Evolutionary conservation across 2,329 filamentous ascomycete genomes (phyloP).

Genomic region (Penicillium sp.): DNA sequence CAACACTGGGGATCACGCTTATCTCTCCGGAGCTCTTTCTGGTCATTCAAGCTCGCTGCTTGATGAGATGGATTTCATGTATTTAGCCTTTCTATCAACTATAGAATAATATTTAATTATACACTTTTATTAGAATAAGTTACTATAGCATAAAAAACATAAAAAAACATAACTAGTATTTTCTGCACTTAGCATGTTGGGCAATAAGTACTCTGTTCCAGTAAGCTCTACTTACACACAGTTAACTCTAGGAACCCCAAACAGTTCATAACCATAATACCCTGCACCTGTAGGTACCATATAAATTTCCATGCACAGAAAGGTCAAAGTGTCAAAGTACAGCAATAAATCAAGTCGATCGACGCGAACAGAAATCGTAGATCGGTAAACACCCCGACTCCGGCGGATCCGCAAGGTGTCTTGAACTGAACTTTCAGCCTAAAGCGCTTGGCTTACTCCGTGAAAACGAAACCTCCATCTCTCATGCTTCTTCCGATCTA

Average conservation of each 20-base stretch:
- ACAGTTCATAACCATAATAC: no score
- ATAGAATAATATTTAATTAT: no score
- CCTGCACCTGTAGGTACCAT: no score
- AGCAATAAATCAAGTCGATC: not conserved
- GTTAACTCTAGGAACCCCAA: no score
- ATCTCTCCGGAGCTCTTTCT: constrained; percentile 2
- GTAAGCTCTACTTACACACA: no score
- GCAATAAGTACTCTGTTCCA: no score
- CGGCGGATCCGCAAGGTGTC: constrained; percentile 9
- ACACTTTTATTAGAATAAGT: no score
- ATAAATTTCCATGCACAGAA: no score
- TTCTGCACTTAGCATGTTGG: no score
- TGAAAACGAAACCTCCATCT: not conserved
- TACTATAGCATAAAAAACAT: no score
- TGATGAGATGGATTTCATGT: not conserved
- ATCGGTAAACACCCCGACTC: constrained; percentile 8
- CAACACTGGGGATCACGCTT: constrained; percentile 16
- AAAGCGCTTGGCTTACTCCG: constrained; percentile 2
- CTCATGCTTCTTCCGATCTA: constrained; percentile 16
- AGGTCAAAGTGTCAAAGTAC: not conserved
- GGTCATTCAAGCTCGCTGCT: not conserved
- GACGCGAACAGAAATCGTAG: not conserved
- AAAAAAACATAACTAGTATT: no score
- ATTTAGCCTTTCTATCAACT: not conserved
- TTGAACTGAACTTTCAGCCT: constrained; percentile 7